Percentiles rank a stretch among this genome's conserved stretches.
Evolutionary conservation across 2,329 filamentous ascomycete genomes (phyloP).

Genomic region (Trichoderma aggressivum): DNA sequence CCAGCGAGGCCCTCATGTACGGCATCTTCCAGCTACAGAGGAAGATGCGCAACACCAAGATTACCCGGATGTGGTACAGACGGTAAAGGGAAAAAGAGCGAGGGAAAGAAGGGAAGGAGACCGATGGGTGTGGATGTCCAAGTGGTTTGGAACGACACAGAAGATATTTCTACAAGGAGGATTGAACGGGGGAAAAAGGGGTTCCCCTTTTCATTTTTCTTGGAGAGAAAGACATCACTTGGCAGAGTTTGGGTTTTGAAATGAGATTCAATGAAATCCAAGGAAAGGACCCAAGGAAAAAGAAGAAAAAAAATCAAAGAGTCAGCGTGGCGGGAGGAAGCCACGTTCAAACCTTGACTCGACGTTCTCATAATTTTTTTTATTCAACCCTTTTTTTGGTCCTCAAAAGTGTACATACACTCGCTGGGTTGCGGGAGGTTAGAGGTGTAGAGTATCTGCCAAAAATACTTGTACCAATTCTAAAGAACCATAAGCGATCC

Average conservation of each 20-base stretch:
- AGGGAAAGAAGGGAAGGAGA: background rate
- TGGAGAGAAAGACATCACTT: background rate
- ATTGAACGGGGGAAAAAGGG: background rate
- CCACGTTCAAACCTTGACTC: background rate
- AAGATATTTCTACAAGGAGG: background rate
- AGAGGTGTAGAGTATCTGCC: slow-evolving; percentile 14
- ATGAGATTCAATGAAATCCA: background rate
- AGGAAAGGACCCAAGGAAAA: background rate
- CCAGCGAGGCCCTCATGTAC: slow-evolving; percentile 61
- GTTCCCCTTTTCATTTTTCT: background rate
- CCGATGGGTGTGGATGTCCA: background rate
- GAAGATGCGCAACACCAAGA: slow-evolving; percentile 64
- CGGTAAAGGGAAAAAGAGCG: slow-evolving; percentile 38
- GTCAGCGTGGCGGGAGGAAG: background rate
- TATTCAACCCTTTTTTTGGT: background rate
- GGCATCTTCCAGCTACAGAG: slow-evolving; percentile 73
- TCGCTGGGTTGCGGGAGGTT: slow-evolving; percentile 9
- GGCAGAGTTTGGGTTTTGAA: background rate
- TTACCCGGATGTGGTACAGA: slow-evolving; percentile 57
- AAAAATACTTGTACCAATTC: slow-evolving; percentile 16
- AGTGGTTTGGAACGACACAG: background rate
- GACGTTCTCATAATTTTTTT: background rate
- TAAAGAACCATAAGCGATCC: background rate
- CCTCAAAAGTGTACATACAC: slow-evolving; percentile 19
- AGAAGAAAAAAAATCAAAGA: background rate